Evolutionary conservation across 2,329 filamentous ascomycete genomes (phyloP), one percentile per base, ranked within the genome.

Genomic region (Talaromyces marneffei): DNA sequence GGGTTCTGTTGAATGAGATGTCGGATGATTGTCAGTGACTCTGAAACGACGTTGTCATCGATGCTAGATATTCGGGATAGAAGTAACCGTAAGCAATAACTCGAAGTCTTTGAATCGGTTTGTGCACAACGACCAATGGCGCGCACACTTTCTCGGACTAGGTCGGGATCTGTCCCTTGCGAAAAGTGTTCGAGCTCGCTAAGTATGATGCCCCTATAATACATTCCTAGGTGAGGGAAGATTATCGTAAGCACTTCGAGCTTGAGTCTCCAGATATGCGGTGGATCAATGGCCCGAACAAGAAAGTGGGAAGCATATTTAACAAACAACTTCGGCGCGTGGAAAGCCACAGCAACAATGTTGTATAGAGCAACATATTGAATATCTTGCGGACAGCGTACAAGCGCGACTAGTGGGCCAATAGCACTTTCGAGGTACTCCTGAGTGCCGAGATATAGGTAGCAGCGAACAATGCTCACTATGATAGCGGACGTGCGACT

Each of bases 141-240:
- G 25, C 92, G 85, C 3, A 99, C 93, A 39, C 92, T 90, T 72
- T 97, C 93, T 27, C 89, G 87, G 31, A 97, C 90, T 10, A 97
- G 81, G 0, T 86, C 83, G 64, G 89, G 86, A 72, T 96, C 87
- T 12, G 85, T 78, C 74, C 81, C 87, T 63, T 88, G 85, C 0
- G 90, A 91, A 74, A 97, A 97, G 76, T 97, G 93, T 70, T 96
- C 92, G 5, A 99, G 82, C 72, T 99, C 94, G 66, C 90, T 92
- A 56, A 99, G 82, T 50, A 97, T 91, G 6, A 99, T 82, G 61
- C 89, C 90, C 74, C 96, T 95, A 62, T 89, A 80, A 62, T 91
- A 87, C 9, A 84, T 74, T 5, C 87, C 86, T 65, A 87, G 87
- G 70, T 96, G 84, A 0, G 93, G 92, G 69, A 97, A 99, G 66